Base-by-base conservation (phyloP, 345 rosid species). In the Camelina laxa region DNA sequence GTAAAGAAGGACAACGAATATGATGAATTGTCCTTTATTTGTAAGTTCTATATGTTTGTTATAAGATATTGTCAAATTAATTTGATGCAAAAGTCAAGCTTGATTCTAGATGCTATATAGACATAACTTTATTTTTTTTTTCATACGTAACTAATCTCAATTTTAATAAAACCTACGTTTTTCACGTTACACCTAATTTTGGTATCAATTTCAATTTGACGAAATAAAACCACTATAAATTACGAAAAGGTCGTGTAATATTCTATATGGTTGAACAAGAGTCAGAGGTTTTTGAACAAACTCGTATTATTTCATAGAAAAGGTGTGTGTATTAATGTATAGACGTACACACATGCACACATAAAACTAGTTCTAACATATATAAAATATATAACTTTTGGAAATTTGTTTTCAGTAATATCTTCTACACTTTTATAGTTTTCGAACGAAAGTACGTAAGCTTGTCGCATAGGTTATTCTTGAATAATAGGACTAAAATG, bases 71-170 rank as follows among this genome's bases (percentile, higher is more conserved):
- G 30, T 65, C 65, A 74, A 74, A 59, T 30, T 61, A 60, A 60
- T 51, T 47, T 42, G 62, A 60, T 60, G 63, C 60, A 20, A 67
- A 67, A 58, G 78, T 74, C 73, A 74, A 66, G 53, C 60, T 48
- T 48, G n/a, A 45, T 24, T 38, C 51, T 66, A 58, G 60, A 48
- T 67, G 73, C 36, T 17, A 66, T 58, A 65, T 35, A 36, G 16
- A 42, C 47, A 42, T 42, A 42, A 33, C 36, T 33, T 33, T 4
- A 10, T 42, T 57, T 48, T 75, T 57, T 48, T 75, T 58, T 49
- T 75, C 73, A 74, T 14, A 67, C 54, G 33, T 67, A 67, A 53
- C 79, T 69, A 69, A 69, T 63, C 75, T 33, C 57, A 69, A 61
- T 17, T 60, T 59, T 60, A 20, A 67, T 41, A 67, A 21, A 62